Percentiles rank a stretch among this genome's conserved stretches.
Conservation (phyloP, 73 alveolate genomes). For the Paramecium sexaurelia region DNA sequence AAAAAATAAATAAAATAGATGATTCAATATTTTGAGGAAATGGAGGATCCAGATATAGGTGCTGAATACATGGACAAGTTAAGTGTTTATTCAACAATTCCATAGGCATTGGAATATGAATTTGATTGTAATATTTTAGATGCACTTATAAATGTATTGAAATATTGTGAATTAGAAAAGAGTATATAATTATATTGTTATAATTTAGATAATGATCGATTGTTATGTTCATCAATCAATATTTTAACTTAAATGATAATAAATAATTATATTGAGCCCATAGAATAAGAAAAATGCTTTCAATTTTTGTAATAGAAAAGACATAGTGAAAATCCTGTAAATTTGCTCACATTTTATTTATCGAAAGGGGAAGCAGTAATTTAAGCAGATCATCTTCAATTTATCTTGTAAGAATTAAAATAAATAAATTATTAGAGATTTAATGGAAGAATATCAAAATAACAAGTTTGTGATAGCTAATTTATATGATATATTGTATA, state of each 20-base stretch:
- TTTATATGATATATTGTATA: slow-evolving; percentile 1
- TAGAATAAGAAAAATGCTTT: not conserved
- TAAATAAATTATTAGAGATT: not conserved
- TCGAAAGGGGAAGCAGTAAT: not conserved
- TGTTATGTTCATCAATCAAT: not conserved
- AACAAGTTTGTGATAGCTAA: not conserved
- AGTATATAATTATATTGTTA: not conserved
- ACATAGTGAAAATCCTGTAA: slow-evolving; percentile 37
- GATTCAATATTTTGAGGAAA: slow-evolving; percentile 4
- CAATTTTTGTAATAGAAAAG: not conserved
- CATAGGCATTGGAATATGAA: slow-evolving; percentile 20
- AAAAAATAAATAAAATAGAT: not conserved
- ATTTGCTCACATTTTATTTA: not conserved
- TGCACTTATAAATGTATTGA: not conserved
- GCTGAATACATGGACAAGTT: slow-evolving; percentile 13
- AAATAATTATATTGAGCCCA: not conserved
- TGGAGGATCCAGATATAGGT: not conserved
- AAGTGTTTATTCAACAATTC: not conserved
- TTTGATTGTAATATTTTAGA: not conserved
- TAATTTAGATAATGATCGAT: not conserved
- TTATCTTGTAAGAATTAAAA: not conserved
- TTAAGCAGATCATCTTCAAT: not conserved
- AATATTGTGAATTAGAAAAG: not conserved
- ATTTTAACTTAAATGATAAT: not conserved
- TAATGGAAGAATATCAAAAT: slow-evolving; percentile 1